Percentiles rank a stretch among this genome's conserved stretches.
phyloP scores from a whole-genome alignment of 768 basidiomycete genomes.

The Paxillus involutus region DNA sequence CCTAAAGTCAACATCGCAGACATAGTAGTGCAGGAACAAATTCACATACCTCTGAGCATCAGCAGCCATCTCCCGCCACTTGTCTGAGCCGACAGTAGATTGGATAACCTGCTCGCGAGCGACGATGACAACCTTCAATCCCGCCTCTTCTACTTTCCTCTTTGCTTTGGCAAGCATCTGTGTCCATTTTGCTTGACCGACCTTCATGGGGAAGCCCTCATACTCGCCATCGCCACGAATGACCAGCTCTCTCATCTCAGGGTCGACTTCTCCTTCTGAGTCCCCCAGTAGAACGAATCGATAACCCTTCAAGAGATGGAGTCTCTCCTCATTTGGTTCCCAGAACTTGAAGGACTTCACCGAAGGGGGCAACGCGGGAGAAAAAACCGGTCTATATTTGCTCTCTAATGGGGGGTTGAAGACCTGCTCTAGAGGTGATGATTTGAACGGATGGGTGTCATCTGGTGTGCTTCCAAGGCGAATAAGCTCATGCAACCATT shows the following conservation, averaged over 20 bases:
- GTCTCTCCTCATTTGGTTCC: conserved; percentile 66
- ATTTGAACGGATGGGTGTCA: conserved; percentile 32
- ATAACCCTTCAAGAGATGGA: conserved; percentile 49
- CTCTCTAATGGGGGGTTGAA: conserved; percentile 51
- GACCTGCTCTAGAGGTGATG: conserved; percentile 45
- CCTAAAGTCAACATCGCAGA: conserved; percentile 4
- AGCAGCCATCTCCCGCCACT: conserved; percentile 51
- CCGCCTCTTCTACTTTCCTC: conserved; percentile 43
- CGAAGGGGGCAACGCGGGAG: conserved; percentile 44
- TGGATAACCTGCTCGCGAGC: conserved; percentile 48
- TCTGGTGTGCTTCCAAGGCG: conserved; percentile 43
- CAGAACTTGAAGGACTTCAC: conserved; percentile 57
- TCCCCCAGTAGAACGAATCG: conserved; percentile 66
- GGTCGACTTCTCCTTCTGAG: conserved; percentile 46
- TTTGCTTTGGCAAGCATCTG: conserved; percentile 51
- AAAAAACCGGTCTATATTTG: conserved; percentile 61
- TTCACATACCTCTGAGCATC: conserved; percentile 50
- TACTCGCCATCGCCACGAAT: conserved; percentile 58
- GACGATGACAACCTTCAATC: conserved; percentile 51
- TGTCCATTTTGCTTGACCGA: conserved; percentile 50
- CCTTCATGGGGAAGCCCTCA: conserved; percentile 57
- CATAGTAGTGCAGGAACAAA: background rate
- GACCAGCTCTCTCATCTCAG: conserved; percentile 54
- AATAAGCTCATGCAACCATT: conserved; percentile 67
- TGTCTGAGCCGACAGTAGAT: conserved; percentile 50